Evolutionary conservation across 805 yeast species (phyloP).

Genomic region (Cyberlindnera mrakii): DNA sequence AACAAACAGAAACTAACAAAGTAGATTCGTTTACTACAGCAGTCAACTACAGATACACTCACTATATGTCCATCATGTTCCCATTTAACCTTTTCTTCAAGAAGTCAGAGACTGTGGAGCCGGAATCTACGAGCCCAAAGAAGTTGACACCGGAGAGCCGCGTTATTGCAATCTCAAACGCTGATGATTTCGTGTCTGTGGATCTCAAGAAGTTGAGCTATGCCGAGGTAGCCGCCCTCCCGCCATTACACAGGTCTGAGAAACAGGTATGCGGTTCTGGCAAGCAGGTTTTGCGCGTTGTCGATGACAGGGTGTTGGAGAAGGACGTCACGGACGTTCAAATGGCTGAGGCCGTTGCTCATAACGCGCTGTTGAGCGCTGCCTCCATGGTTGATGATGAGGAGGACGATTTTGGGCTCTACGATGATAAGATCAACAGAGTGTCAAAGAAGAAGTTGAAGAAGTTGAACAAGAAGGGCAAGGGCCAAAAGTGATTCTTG

Average conservation of each 20-base stretch:
- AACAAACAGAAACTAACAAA: no score
- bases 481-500: not conserved
- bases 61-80: constrained; percentile 2
- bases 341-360: constrained; percentile 14
- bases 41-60: no score
- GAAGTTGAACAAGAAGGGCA: constrained; percentile 7
- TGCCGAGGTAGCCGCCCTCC: constrained; percentile 42
- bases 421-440: constrained; percentile 18
- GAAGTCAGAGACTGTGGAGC: not conserved
- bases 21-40: no score
- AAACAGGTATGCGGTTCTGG: no score
- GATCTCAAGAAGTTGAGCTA: constrained; percentile 43
- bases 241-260: no score
- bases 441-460: constrained; percentile 16
- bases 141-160: constrained; percentile 14
- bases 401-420: constrained; percentile 10
- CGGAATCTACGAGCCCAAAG: not conserved
- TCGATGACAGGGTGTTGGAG: constrained; percentile 14
- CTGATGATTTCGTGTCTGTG: constrained; percentile 40
- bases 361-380: not conserved
- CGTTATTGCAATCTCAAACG: constrained; percentile 16
- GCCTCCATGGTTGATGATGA: constrained; percentile 4
- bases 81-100: constrained; percentile 8
- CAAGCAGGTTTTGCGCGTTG: constrained; percentile 6
- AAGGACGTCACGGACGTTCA: constrained; percentile 15